A percentile compares a stretch with the other conserved stretches of the same genome.
Conservation (phyloP, 345 rosid genomes). For the Gossypium turneri region DNA sequence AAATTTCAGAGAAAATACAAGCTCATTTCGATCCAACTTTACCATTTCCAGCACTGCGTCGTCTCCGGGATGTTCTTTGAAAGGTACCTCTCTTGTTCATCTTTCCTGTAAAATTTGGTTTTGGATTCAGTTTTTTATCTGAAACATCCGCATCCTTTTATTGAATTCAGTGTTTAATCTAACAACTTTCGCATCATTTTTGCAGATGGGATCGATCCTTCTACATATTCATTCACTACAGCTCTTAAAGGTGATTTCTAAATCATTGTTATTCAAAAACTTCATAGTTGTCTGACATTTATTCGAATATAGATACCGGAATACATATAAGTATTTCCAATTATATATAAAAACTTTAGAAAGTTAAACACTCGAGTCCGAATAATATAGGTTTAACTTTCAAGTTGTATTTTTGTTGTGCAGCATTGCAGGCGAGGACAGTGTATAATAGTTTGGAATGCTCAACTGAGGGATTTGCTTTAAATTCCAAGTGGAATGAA, state of each 20-base stretch:
- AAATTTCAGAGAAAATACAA: slow-evolving; percentile 66
- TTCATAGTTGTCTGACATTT: too few relatives aligned
- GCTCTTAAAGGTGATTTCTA: slow-evolving; percentile 67
- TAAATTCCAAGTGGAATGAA: slow-evolving; percentile 93
- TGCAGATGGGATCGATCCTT: slow-evolving; percentile 89
- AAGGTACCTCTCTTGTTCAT: slow-evolving; percentile 27
- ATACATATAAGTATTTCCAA: not conserved
- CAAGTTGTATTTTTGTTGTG: not conserved
- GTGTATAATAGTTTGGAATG: slow-evolving; percentile 54
- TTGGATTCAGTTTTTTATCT: not conserved
- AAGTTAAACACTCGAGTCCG: not conserved
- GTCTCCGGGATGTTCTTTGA: slow-evolving; percentile 72
- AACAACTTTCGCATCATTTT: not conserved
- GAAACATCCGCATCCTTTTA: not conserved
- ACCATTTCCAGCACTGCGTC: slow-evolving; percentile 90
- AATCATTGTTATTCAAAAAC: not conserved
- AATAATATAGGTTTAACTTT: not conserved
- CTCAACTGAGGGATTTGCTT: slow-evolving; percentile 72
- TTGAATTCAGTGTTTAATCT: not conserved
- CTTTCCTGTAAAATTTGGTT: not conserved
- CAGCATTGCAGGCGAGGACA: slow-evolving; percentile 83
- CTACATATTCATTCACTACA: slow-evolving; percentile 81
- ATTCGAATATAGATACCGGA: too few relatives aligned
- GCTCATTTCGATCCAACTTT: slow-evolving; percentile 53
- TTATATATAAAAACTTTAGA: not conserved